Conservation (phyloP, 2,329 filamentous ascomycete species). For the Coleophoma eucalyptorum region DNA sequence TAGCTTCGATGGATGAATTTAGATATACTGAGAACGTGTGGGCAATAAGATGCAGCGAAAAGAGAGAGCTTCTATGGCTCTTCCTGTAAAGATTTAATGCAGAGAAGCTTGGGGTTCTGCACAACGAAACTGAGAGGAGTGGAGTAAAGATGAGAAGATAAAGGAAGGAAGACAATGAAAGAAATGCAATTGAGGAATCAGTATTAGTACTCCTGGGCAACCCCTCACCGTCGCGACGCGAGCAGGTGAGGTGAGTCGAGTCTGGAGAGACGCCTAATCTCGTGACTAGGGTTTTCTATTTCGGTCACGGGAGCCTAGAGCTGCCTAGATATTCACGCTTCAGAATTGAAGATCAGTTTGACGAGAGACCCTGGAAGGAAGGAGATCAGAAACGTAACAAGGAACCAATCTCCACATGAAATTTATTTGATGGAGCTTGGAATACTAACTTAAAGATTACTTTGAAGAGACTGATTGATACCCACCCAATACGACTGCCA, state of each 20-base stretch:
- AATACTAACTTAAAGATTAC: no score
- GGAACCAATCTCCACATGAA: no score
- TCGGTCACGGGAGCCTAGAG: neutral
- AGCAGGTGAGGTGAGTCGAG: neutral
- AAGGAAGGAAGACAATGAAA: neutral
- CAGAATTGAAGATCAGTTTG: no score
- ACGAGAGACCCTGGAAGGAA: no score
- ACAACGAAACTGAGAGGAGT: neutral
- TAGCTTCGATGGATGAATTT: neutral
- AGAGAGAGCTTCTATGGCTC: neutral
- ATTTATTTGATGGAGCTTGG: no score
- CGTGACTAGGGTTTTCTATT: neutral
- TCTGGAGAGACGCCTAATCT: neutral
- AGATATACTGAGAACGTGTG: neutral
- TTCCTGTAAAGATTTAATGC: neutral
- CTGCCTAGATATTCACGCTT: neutral
- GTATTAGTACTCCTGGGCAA: neutral
- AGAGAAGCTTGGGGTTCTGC: neutral
- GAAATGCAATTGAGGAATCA: neutral
- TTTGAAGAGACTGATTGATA: no score
- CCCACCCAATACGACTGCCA: no score
- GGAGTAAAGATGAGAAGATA: neutral
- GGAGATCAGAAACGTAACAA: no score
- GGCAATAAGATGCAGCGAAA: neutral
- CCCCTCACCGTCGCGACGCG: neutral